Conservation (phyloP, 371 early-diverging fungal genomes). For the Rhizopus sp. region DNA sequence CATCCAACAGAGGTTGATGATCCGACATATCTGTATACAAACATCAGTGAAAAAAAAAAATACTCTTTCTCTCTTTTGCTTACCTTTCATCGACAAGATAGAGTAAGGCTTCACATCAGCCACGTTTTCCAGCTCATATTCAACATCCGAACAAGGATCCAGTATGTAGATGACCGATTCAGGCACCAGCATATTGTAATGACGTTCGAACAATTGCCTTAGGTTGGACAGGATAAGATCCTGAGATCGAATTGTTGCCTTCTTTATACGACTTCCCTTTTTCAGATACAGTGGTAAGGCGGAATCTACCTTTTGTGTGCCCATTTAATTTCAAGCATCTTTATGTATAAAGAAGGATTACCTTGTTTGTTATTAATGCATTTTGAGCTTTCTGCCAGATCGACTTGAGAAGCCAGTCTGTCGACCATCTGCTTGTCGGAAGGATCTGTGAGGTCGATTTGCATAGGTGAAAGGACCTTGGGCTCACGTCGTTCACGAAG, state of each 20-base stretch:
- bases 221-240: slow-evolving; percentile 38
- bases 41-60: too few species aligned
- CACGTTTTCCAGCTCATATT: slow-evolving; percentile 65
- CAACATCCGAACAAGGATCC: slow-evolving; percentile 48
- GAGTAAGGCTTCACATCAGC: slow-evolving; percentile 56
- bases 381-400: too few species aligned
- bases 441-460: neutral
- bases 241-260: slow-evolving; percentile 34
- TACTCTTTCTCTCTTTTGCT: neutral
- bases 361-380: too few species aligned
- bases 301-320: neutral
- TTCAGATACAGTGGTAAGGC: slow-evolving; percentile 37
- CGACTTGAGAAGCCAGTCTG: too few species aligned
- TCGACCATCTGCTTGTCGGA: too few species aligned
- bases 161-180: slow-evolving; percentile 50
- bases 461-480: neutral
- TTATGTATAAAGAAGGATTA: too few species aligned
- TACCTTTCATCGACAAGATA: slow-evolving; percentile 55
- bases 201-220: slow-evolving; percentile 37
- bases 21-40: too few species aligned
- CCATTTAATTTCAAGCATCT: too few species aligned
- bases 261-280: slow-evolving; percentile 52
- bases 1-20: too few species aligned
- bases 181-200: neutral
- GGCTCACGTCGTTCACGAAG: slow-evolving; percentile 35